These are phyloP conservation scores for Sphagnurus paluster DNA, from an alignment of 1,284 basidiomycete species.

Conservation along the genomic window DNA sequence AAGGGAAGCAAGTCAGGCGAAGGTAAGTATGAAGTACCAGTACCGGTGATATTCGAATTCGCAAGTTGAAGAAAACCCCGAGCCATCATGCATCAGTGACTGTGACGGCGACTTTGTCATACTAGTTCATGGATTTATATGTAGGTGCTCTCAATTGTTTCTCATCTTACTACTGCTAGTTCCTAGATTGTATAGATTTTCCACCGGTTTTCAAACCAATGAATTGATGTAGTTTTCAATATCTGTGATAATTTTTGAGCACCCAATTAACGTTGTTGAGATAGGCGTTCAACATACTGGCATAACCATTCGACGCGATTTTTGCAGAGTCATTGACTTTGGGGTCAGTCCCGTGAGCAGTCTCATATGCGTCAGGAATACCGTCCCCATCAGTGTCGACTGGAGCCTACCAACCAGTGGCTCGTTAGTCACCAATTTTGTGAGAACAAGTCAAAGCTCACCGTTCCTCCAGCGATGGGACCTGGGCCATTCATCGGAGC, in stretches of 20 bases:
- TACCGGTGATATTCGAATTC: no score
- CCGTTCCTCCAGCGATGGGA: constrained; percentile 33
- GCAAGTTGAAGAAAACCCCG: no score
- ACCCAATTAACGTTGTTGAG: background rate
- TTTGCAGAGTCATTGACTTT: constrained; percentile 33
- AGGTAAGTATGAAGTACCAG: no score
- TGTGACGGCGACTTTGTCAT: no score
- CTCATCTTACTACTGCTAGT: no score
- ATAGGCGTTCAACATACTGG: constrained; percentile 33
- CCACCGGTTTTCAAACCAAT: constrained; percentile 27
- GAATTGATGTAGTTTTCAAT: constrained; percentile 37
- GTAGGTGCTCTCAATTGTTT: no score
- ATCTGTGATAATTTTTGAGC: constrained; percentile 17
- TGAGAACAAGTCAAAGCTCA: constrained; percentile 9
- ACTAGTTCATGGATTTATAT: no score
- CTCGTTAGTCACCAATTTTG: background rate
- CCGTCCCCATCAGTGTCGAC: constrained; percentile 34
- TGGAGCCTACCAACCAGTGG: constrained; percentile 22
- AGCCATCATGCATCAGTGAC: no score
- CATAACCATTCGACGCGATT: constrained; percentile 36
- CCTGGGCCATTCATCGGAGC: constrained; percentile 34
- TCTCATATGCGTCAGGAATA: constrained; percentile 36
- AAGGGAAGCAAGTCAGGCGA: no score
- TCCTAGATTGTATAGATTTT: no score
- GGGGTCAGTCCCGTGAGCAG: constrained; percentile 32